Evolutionary conservation across 2,329 filamentous ascomycete genomes (phyloP).

Genomic region (Gaeumannomyces sp.): DNA sequence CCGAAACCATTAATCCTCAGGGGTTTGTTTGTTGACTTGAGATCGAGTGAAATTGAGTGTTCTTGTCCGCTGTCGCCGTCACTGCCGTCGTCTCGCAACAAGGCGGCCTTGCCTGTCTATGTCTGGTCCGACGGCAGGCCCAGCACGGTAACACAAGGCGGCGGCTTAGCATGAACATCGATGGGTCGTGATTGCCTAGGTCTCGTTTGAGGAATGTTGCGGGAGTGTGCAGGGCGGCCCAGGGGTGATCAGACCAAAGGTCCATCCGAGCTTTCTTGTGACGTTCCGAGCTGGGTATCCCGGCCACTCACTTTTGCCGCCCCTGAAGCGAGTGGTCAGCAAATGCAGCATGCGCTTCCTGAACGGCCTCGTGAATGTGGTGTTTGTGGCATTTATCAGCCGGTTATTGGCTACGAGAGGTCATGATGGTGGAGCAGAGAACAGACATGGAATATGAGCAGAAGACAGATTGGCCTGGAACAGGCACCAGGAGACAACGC

Average conservation of each 20-base stretch:
- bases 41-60: not conserved
- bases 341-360: not conserved
- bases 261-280: conserved; percentile 12
- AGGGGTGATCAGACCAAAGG: conserved; percentile 14
- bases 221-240: conserved; percentile 14
- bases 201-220: conserved; percentile 24
- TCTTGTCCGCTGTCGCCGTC: not conserved
- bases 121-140: not conserved
- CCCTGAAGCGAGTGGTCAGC: not conserved
- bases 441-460: not conserved
- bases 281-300: not conserved
- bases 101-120: not conserved
- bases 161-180: not conserved
- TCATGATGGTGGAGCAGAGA: not conserved
- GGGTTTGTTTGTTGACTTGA: not conserved
- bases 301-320: not conserved
- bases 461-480: not conserved
- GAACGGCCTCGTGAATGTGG: not conserved
- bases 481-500: not conserved
- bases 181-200: not conserved
- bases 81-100: not conserved
- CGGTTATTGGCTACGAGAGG: not conserved
- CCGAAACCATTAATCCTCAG: not conserved
- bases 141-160: not conserved
- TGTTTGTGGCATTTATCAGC: not conserved